Evolutionary conservation across 345 rosid species (phyloP).

Genomic region (Brassica nigra): DNA sequence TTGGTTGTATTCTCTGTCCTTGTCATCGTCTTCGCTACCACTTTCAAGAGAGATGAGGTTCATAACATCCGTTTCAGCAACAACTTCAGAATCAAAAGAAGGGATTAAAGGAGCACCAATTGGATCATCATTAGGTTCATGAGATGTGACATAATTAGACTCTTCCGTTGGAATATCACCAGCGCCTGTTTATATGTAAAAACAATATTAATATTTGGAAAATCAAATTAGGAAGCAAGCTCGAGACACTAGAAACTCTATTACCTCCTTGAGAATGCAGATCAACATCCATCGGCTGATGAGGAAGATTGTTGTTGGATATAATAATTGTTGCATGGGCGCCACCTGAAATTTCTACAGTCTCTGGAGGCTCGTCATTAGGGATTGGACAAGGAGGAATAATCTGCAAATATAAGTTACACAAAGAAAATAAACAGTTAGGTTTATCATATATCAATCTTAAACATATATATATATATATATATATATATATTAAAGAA

Average conservation of each 20-base stretch:
- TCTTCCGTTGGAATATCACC: constrained; percentile 16
- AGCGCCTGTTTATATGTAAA: background rate
- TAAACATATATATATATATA: background rate
- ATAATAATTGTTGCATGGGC: background rate
- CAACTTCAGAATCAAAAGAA: background rate
- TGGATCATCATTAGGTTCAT: constrained; percentile 19
- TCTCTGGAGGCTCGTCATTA: background rate
- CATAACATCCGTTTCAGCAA: background rate
- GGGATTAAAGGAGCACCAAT: background rate
- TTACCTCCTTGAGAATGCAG: constrained; percentile 15
- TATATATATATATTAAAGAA: background rate
- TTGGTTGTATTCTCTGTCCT: background rate
- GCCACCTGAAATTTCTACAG: constrained; percentile 1
- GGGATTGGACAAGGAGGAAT: background rate
- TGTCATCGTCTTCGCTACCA: background rate
- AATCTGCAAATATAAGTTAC: background rate
- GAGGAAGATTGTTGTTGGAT: background rate
- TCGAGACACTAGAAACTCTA: background rate
- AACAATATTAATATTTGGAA: background rate
- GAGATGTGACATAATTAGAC: constrained; percentile 5
- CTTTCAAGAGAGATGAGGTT: background rate
- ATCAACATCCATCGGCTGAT: background rate
- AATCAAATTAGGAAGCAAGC: background rate
- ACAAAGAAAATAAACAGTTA: background rate
- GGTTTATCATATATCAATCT: background rate